A percentile compares a stretch with the other conserved stretches of the same genome.
phyloP scores from a whole-genome alignment of 495 filamentous ascomycete species.

The Usnea hakonensis region DNA sequence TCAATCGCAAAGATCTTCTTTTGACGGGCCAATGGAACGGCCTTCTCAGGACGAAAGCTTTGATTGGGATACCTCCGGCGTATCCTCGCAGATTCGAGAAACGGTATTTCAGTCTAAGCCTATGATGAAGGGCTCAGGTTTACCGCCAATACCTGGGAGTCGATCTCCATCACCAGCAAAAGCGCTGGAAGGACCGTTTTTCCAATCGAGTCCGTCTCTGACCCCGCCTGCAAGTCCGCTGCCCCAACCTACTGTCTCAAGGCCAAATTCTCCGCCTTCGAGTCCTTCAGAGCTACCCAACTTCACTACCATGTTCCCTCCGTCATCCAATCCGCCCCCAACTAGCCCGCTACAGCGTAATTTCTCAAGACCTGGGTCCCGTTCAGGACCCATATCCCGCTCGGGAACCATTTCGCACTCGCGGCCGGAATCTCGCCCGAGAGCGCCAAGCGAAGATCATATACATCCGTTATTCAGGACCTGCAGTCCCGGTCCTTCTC shows the following conservation, averaged over 20 bases:
- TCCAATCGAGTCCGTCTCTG: conserved; percentile 19
- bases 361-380: conserved; percentile 18
- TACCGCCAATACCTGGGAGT: conserved; percentile 25
- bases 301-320: conserved; percentile 16
- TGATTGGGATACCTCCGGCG: conserved; percentile 61
- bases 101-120: conserved; percentile 36
- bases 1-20: conserved; percentile 22
- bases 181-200: conserved; percentile 26
- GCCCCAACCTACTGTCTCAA: conserved; percentile 22
- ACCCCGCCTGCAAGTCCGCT: conserved; percentile 24
- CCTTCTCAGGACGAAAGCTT: conserved; percentile 48
- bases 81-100: conserved; percentile 51
- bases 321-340: conserved; percentile 4
- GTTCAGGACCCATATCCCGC: conserved; percentile 3
- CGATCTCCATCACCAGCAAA: conserved; percentile 27
- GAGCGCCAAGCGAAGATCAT: conserved; percentile 51
- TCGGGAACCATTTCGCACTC: not conserved
- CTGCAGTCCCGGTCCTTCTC: conserved; percentile 62
- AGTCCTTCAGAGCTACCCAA: conserved; percentile 13
- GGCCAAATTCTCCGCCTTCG: conserved; percentile 12
- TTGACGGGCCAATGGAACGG: conserved; percentile 21
- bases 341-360: conserved; percentile 10
- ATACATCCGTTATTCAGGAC: conserved; percentile 83
- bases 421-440: not conserved
- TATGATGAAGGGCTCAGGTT: conserved; percentile 14